phyloP scores from a whole-genome alignment of 305 asterid species.

The Solanum hybrid region DNA sequence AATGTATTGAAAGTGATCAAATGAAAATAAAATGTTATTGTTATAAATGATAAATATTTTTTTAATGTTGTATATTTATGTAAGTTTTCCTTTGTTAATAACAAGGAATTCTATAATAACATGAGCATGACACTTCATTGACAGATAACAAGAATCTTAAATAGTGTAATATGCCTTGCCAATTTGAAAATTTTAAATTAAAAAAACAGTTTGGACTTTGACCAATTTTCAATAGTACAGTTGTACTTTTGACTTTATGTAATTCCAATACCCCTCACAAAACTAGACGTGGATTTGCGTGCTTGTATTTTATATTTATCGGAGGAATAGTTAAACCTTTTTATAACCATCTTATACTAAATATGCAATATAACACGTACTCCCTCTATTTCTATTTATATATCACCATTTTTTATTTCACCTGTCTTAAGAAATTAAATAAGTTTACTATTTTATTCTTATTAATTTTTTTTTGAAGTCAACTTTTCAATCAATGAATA shows the following conservation, averaged over 20 bases:
- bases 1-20: too few relatives aligned
- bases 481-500: background rate
- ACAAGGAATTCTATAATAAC: background rate
- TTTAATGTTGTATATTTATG: too few relatives aligned
- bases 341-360: background rate
- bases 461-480: too few relatives aligned
- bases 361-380: background rate
- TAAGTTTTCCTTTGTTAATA: too few relatives aligned
- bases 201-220: background rate
- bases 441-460: background rate
- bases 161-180: background rate
- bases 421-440: rapidly evolving
- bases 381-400: background rate
- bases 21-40: too few relatives aligned
- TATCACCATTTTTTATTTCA: background rate
- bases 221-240: background rate
- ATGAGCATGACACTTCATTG: background rate
- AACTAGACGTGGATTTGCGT: background rate
- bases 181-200: background rate
- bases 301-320: background rate
- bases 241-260: background rate
- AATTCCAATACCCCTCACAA: background rate
- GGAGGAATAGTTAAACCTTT: background rate
- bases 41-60: too few relatives aligned
- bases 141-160: background rate